Evolutionary conservation across 1,284 basidiomycete species (phyloP).

Genomic region (Amylostereum chailletii): DNA sequence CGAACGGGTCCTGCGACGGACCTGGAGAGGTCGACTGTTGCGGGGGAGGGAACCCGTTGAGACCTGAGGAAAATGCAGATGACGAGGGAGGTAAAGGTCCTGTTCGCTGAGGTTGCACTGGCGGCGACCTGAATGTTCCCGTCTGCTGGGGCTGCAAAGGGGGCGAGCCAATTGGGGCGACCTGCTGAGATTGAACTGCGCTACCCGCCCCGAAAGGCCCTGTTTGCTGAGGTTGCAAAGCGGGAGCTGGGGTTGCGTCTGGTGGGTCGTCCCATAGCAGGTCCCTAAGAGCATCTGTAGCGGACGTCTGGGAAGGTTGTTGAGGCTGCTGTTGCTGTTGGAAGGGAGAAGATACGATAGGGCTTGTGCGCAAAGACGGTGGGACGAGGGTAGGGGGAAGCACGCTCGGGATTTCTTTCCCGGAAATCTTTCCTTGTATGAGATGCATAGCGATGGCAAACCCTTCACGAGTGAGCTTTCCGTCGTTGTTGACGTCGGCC

Average conservation of each 20-base stretch:
- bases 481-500: slow-evolving; percentile 85
- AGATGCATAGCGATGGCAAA: slow-evolving; percentile 97
- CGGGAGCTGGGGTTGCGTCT: slow-evolving; percentile 14
- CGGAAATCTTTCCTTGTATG: slow-evolving; percentile 82
- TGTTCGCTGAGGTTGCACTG: slow-evolving; percentile 31
- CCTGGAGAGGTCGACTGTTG: no score
- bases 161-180: neutral
- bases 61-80: slow-evolving; percentile 8
- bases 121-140: slow-evolving; percentile 5
- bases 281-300: slow-evolving; percentile 31
- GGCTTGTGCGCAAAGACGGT: slow-evolving; percentile 57
- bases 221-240: slow-evolving; percentile 12
- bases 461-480: slow-evolving; percentile 82
- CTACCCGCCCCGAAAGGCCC: slow-evolving; percentile 3
- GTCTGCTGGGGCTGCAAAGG: neutral
- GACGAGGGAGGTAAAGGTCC: slow-evolving; percentile 7
- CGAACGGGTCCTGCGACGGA: slow-evolving; percentile 4
- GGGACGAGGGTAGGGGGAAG: slow-evolving; percentile 78
- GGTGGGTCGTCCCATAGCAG: slow-evolving; percentile 44
- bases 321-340: slow-evolving; percentile 15
- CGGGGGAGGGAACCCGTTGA: no score
- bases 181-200: slow-evolving; percentile 2
- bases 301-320: slow-evolving; percentile 17
- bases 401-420: slow-evolving; percentile 70
- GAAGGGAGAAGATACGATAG: slow-evolving; percentile 14